These are phyloP conservation scores for Leccinum subgranulosum DNA, from an alignment of 768 basidiomycete species.

Conservation along the genomic window DNA sequence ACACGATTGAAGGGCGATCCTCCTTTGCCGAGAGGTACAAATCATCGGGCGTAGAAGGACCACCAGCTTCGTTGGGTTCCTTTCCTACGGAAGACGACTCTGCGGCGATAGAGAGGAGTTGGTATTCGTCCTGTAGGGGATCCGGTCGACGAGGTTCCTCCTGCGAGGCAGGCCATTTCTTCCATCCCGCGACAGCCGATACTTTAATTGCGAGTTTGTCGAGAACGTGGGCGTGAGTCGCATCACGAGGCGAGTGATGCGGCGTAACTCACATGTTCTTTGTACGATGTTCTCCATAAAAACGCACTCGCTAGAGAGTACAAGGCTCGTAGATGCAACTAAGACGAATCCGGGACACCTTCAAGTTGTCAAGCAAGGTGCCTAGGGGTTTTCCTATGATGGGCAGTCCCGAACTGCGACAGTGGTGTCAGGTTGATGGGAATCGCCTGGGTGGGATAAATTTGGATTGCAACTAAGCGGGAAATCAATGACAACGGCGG, in stretches of 20 bases:
- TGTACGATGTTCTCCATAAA: constrained; percentile 11
- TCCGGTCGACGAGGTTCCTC: constrained; percentile 7
- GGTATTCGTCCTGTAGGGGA: constrained; percentile 20
- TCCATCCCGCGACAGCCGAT: constrained; percentile 11
- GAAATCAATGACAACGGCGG: not conserved
- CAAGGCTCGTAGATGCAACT: not conserved
- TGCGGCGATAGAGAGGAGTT: constrained; percentile 10
- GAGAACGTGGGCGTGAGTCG: not conserved
- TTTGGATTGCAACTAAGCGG: not conserved
- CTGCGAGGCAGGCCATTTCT: constrained; percentile 11
- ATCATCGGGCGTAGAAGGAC: not conserved
- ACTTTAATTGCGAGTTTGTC: constrained; percentile 3
- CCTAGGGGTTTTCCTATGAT: not conserved
- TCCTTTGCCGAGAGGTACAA: not conserved
- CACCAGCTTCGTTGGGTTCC: constrained; percentile 6
- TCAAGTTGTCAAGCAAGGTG: not conserved
- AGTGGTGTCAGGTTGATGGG: not conserved
- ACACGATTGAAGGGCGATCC: constrained; percentile 12
- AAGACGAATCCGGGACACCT: not conserved
- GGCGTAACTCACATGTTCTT: constrained; percentile 10
- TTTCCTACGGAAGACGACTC: constrained; percentile 6
- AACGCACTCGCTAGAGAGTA: not conserved
- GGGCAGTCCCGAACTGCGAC: not conserved
- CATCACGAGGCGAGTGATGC: not conserved
- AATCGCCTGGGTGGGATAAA: not conserved